phyloP scores from a whole-genome alignment of 2,329 filamentous ascomycete genomes.

The Biscogniauxia sp. region DNA sequence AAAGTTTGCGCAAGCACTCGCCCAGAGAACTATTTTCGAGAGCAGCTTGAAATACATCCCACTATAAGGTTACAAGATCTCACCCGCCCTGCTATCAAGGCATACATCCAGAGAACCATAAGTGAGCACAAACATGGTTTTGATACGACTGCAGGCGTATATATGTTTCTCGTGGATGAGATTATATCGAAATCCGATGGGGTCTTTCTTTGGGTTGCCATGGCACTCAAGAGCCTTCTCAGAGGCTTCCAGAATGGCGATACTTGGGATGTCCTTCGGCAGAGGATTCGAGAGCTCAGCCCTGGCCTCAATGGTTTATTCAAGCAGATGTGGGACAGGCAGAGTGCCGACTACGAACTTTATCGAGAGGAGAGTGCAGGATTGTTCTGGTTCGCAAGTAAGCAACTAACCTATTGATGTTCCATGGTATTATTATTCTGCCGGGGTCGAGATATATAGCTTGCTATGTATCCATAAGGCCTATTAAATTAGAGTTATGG shows the following conservation, averaged over 20 bases:
- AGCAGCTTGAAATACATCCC: not conserved
- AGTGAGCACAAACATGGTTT: not conserved
- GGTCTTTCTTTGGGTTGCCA: constrained; percentile 12
- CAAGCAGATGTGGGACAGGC: constrained; percentile 15
- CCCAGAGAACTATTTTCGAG: constrained; percentile 8
- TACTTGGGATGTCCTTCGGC: constrained; percentile 1
- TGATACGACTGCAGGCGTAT: not conserved
- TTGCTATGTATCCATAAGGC: not conserved
- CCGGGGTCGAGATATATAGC: not conserved
- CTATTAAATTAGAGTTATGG: not conserved
- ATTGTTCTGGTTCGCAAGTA: constrained; percentile 1
- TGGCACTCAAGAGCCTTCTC: constrained; percentile 9
- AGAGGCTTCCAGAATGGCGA: constrained; percentile 11
- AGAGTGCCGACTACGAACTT: constrained; percentile 5
- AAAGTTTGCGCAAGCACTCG: constrained; percentile 14
- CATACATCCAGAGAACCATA: not conserved
- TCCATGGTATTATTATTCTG: not conserved
- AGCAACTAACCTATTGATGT: not conserved
- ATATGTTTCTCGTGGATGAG: not conserved
- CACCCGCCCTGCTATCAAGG: constrained; percentile 1
- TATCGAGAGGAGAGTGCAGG: constrained; percentile 11
- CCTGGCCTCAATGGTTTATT: constrained; percentile 11
- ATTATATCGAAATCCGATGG: constrained; percentile 5
- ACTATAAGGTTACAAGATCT: constrained; percentile 6
- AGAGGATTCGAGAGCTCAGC: constrained; percentile 5